Evolutionary conservation across 352 stramenopile species (phyloP), one percentile per base, ranked within the genome.

Genomic region (Stephanocyclus meneghinianus): DNA sequence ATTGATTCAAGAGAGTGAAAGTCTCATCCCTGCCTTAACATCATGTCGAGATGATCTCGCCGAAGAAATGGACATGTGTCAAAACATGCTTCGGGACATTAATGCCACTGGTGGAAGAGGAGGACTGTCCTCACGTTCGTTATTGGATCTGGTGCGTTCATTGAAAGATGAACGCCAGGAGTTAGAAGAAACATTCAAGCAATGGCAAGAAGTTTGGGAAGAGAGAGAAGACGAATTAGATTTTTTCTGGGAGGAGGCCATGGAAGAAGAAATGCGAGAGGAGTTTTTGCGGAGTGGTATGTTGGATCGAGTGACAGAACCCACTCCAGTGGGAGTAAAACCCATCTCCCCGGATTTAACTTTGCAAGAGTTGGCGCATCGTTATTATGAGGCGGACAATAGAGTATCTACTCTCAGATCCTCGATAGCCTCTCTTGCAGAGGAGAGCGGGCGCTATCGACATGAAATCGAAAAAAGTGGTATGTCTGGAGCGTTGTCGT

Each of bases 341-440:
- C 18, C 16, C 13, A 56, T 48, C 29, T n/a, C 26, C 15, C 29
- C 21, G n/a, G 57, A 37, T 29, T 18, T 21, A 8, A 62, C 56
- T 35, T 60, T 77, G 2, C 61, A 65, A 55, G 62, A 72, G 32
- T 63, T 71, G 32, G 47, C 37, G 9, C n/a, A 50, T 4, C 61
- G 60, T 59, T 78, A 78, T 26, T 29, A 65, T 30, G 68, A 83
- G 21, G 62, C 71, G 21, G 69, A 71, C 26, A 76, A 76, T 45
- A 53, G 55, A 13, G 78, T 85, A 8, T 68, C 47, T n/a, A 86
- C 88, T 55, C 63, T 93, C 3, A 78, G 86, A 11, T 73, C 78
- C 9, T 90, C 84, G 0, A 91, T 93, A 62, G 55, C 84, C 7
- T 84, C 83, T 67, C 67, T 93, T 35, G 86, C 88, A 2, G 82